Base-by-base conservation (phyloP, 148 eudicot species). In the Euryodendron excelsum region DNA sequence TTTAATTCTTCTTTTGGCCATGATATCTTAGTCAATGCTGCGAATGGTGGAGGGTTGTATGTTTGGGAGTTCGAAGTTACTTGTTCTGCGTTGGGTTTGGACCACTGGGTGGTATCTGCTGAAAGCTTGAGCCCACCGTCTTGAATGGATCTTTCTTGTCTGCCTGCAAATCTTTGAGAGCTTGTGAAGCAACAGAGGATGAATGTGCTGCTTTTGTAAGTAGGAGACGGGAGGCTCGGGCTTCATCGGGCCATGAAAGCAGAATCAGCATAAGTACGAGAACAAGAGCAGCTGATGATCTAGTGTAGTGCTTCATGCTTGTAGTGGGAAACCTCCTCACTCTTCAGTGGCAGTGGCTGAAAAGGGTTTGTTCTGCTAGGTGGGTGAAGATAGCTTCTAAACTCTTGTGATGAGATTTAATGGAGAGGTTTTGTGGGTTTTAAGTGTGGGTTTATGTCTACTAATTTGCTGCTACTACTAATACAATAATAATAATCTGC, bases 51-150 rank as follows among this genome's bases (percentile, higher is more conserved):
- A 41, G 25, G 61, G 70, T 37, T 55, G 61, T 34, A 74, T 61
- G 7, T 30, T 33, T 33, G 15, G 33, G 59, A 59, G 47, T n/a
- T 78, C 25, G 78, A 64, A 56, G 61, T 85, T 80, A 91, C 90
- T 89, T 93, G 90, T 93, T 93, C 83, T 91, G 94, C 4, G 82
- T 91, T 4, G 97, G 97, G 80, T 91, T 91, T 1, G 87, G 85
- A 84, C 82, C 77, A 76, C 86, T 91, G 4, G 84, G 87, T 65
- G 94, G 94, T 77, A 84, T 78, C 58, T 37, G 78, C 74, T 88
- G 78, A 72, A 87, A 82, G 77, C 93, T 92, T 18, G 93, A 82
- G 50, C 79, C 77, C 64, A 76, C 87, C 76, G 78, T 75, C 87
- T 79, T 86, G 84, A 76, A 78, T 30, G 91, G 92, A 61, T 84